phyloP scores from a whole-genome alignment of 1,284 basidiomycete species.

The Ustilago vetiveriae region DNA sequence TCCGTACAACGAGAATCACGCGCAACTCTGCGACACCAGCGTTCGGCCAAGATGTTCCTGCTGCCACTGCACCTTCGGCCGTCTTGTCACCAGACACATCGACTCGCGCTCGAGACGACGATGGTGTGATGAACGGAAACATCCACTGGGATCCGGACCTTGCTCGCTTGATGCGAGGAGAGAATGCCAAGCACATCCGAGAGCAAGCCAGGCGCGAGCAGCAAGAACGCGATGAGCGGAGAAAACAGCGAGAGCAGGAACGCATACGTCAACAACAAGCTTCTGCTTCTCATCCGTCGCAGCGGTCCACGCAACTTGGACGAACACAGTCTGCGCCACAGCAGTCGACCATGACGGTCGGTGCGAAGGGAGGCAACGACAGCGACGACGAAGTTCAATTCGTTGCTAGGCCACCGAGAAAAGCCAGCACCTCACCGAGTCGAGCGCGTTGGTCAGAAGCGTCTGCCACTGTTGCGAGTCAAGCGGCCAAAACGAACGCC shows the following conservation, averaged over 20 bases:
- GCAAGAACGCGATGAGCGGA: slow-evolving; percentile 14
- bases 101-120: background rate
- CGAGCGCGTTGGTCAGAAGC: slow-evolving; percentile 8
- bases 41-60: slow-evolving; percentile 8
- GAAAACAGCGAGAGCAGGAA: slow-evolving; percentile 21
- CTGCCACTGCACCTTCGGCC: background rate
- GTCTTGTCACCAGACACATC: background rate
- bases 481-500: background rate
- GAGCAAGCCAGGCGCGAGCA: slow-evolving; percentile 45
- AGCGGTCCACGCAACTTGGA: slow-evolving; percentile 1
- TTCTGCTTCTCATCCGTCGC: too few relatives aligned
- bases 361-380: slow-evolving; percentile 7
- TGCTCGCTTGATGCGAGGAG: slow-evolving; percentile 45
- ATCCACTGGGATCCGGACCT: slow-evolving; percentile 54
- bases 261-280: slow-evolving; percentile 12
- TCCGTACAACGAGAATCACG: background rate
- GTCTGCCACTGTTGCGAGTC: background rate
- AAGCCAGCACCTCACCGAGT: background rate
- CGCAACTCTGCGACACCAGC: slow-evolving; percentile 22
- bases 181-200: slow-evolving; percentile 44
- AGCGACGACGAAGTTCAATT: slow-evolving; percentile 31
- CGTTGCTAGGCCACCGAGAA: slow-evolving; percentile 6
- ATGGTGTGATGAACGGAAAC: slow-evolving; percentile 6
- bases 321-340: slow-evolving; percentile 19
- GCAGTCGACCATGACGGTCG: slow-evolving; percentile 2